These are phyloP conservation scores for Penicillium olsonii DNA, from an alignment of 2,329 filamentous ascomycete species.

Conservation along the genomic window DNA sequence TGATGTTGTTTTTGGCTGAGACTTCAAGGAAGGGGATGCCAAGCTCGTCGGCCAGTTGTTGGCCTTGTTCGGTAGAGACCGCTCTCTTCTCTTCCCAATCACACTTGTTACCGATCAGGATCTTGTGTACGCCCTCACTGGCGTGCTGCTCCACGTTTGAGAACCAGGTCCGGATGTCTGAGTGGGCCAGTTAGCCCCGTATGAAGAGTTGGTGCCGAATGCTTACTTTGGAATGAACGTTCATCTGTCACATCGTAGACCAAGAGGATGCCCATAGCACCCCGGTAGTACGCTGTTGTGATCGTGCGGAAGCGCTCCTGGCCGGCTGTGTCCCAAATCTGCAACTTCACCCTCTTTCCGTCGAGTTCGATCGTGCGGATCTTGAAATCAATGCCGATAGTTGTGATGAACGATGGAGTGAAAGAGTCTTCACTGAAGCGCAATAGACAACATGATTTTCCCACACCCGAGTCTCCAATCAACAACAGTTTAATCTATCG, in stretches of 20 bases:
- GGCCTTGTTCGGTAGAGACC: conserved; percentile 88
- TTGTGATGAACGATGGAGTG: conserved; percentile 97
- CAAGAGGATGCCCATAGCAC: conserved; percentile 95
- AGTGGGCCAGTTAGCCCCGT: neutral
- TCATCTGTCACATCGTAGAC: conserved; percentile 99
- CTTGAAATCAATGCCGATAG: conserved; percentile 99
- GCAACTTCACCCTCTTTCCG: conserved; percentile 97
- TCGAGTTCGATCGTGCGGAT: conserved; percentile 98
- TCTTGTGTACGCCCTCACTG: conserved; percentile 98
- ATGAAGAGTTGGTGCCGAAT: neutral
- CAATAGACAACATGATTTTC: conserved; percentile 94
- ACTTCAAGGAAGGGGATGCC: conserved; percentile 98
- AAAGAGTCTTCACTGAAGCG: conserved; percentile 98
- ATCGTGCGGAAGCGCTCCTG: conserved; percentile 99
- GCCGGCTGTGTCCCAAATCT: conserved; percentile 99
- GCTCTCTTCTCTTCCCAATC: conserved; percentile 99
- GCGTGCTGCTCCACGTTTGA: conserved; percentile 98
- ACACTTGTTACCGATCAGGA: conserved; percentile 99
- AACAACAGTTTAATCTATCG: conserved; percentile 90
- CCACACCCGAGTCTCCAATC: conserved; percentile 94
- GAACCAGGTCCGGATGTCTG: conserved; percentile 99
- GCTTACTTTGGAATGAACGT: conserved; percentile 89
- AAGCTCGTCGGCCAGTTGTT: conserved; percentile 90
- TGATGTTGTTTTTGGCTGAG: conserved; percentile 98
- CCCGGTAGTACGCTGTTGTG: conserved; percentile 97